These are phyloP conservation scores for Emmonsiellopsis sp. DNA, from an alignment of 2,329 filamentous ascomycete genomes.

Conservation along the genomic window DNA sequence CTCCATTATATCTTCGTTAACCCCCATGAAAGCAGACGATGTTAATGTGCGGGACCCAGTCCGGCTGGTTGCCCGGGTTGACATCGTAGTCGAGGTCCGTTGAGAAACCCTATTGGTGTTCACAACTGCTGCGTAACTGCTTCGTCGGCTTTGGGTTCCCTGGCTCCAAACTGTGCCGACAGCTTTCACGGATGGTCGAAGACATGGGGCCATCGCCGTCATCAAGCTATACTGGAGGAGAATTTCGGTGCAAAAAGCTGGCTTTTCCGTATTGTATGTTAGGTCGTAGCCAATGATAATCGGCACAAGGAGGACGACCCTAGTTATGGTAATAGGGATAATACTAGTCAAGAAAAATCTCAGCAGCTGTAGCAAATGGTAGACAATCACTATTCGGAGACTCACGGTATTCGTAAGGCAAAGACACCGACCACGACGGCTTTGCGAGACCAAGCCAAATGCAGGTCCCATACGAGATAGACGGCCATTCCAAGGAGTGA, in stretches of 20 bases:
- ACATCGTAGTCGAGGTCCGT: too few relatives aligned
- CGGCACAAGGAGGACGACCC: constrained; percentile 25
- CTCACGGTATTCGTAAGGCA: constrained; percentile 27
- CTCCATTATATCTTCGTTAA: too few relatives aligned
- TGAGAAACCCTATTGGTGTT: too few relatives aligned
- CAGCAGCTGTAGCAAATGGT: not conserved
- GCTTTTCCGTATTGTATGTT: constrained; percentile 23
- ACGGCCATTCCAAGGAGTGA: constrained; percentile 22
- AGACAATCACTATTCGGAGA: not conserved
- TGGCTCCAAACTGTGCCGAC: constrained; percentile 8
- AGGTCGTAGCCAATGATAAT: constrained; percentile 20
- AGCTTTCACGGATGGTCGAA: constrained; percentile 9
- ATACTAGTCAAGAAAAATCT: constrained; percentile 13
- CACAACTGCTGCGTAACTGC: not conserved
- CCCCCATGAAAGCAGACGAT: too few relatives aligned
- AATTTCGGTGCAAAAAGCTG: constrained; percentile 28
- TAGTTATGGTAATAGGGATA: constrained; percentile 24
- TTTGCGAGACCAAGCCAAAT: constrained; percentile 27
- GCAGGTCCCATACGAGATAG: constrained; percentile 28
- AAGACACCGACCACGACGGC: constrained; percentile 28
- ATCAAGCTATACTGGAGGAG: constrained; percentile 35
- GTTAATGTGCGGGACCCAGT: too few relatives aligned
- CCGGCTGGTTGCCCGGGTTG: too few relatives aligned
- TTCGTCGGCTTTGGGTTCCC: constrained; percentile 7
- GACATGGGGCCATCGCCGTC: constrained; percentile 32